Evolutionary conservation across 176 grass and related monocot species (phyloP).

Genomic region (Oryza officinalis): DNA sequence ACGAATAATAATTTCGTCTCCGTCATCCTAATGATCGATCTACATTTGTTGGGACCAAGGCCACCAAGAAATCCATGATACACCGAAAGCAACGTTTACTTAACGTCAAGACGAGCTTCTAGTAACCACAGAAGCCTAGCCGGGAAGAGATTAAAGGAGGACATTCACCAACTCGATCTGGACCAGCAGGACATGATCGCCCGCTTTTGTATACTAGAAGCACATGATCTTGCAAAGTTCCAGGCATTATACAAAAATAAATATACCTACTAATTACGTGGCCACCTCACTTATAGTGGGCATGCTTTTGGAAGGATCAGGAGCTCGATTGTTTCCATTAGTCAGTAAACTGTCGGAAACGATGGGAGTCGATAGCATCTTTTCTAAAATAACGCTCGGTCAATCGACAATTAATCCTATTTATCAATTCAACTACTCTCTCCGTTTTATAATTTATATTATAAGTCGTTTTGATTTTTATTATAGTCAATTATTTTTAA

Average conservation of each 20-base stretch:
- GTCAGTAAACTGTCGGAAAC: no score
- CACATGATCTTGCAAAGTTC: conserved; percentile 19
- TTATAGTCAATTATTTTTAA: no score
- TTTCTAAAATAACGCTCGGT: no score
- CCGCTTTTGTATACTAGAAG: conserved; percentile 2
- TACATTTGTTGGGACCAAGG: neutral
- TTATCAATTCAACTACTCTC: no score
- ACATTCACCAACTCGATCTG: neutral
- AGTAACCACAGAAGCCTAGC: neutral
- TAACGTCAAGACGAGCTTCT: neutral
- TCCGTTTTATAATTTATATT: no score
- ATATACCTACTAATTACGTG: conserved; percentile 13
- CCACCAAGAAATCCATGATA: conserved; percentile 13
- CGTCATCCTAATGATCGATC: no score
- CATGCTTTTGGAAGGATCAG: neutral
- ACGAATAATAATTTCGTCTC: neutral
- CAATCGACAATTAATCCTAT: no score
- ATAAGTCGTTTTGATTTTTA: no score
- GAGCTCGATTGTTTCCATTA: neutral
- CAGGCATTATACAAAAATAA: neutral
- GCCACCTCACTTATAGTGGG: neutral
- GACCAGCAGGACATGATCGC: neutral
- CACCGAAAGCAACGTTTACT: neutral
- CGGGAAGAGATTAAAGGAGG: neutral
- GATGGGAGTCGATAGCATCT: no score